Evolutionary conservation across 108 stramenopile genomes (phyloP).

Genomic region (Schizochytrium sp.): DNA sequence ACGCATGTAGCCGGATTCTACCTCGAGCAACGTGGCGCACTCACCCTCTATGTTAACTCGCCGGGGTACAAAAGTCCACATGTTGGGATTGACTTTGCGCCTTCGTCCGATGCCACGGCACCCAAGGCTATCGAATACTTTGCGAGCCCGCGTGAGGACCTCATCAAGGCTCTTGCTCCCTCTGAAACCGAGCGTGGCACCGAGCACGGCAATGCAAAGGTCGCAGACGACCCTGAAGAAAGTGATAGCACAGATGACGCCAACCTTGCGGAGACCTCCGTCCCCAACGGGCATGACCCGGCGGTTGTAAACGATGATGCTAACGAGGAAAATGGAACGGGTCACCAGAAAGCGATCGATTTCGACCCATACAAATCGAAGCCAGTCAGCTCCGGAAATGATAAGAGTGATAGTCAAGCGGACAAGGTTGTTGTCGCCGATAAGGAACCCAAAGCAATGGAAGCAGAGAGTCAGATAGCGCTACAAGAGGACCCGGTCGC

Average conservation of each 20-base stretch:
- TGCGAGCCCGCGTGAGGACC: not conserved
- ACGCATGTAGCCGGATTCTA: not conserved
- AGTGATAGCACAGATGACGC: not conserved
- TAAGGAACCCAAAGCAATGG: no score
- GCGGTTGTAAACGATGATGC: no score
- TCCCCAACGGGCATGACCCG: no score
- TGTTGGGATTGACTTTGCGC: not conserved
- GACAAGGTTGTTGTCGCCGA: no score
- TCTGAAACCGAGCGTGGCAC: not conserved
- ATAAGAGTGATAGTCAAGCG: no score
- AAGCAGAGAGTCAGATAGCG: no score
- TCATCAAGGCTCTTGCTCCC: not conserved
- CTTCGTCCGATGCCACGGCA: not conserved
- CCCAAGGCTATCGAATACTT: not conserved
- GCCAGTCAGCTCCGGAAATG: no score
- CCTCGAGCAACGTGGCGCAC: not conserved
- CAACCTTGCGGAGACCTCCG: not conserved
- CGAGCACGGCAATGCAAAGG: not conserved
- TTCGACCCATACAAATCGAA: no score
- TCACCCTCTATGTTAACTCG: not conserved
- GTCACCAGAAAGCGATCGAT: not conserved
- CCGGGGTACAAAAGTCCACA: not conserved
- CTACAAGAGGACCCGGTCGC: no score
- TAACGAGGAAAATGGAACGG: no score
- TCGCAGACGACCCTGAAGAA: not conserved